Base-by-base conservation (phyloP, 805 yeast species). In the Hanseniaspora mollemarum region DNA sequence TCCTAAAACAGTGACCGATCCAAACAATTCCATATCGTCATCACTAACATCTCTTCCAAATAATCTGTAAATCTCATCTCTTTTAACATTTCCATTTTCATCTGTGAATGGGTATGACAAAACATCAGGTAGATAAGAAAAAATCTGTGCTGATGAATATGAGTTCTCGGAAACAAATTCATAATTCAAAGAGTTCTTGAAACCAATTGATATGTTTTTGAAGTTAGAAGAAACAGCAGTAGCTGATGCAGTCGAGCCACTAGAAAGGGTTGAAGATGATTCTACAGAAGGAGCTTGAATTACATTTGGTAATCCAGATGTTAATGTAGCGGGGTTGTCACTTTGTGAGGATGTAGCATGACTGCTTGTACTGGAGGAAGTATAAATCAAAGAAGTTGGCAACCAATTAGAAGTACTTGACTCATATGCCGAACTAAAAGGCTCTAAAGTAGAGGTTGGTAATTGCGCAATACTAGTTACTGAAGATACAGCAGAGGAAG, bases 141-240 rank as follows among this genome's bases (percentile, higher is more conserved):
- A 67, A 22, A 70, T 73, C 40, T 82, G 94, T 33, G 78, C 84
- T 57, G 94, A 84, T 56, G 98, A 87, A 62, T 73, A 84, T 54
- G 95, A 85, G 60, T 87, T 80, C 57, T 71, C 81, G 54, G 77
- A 92, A 56, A 92, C 84, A 57, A 87, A 87, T 59, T 86, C 85
- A 66, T 88, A 90, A 65, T 87, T 87, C 66, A 87, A 76, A 2
- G 81, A 76, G 53, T 78, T 67, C 59, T 80, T 78, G 71, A 90
- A 90, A 12, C 68, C 68, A 38, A 65, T 52, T 0, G 66, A 62
- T 26, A 65, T 58, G 19, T 62, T 51, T 15, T 60, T 52, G 29
- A 57, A 60, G 40, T 59, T 59, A 5, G 55, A 55, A 60, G 70
- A 54, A 52, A 29, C 8, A 31, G 46, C 9, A 15, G 25, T 25